These are phyloP conservation scores for Fusarium robinianum DNA, from an alignment of 2,329 filamentous ascomycete species.

Conservation along the genomic window DNA sequence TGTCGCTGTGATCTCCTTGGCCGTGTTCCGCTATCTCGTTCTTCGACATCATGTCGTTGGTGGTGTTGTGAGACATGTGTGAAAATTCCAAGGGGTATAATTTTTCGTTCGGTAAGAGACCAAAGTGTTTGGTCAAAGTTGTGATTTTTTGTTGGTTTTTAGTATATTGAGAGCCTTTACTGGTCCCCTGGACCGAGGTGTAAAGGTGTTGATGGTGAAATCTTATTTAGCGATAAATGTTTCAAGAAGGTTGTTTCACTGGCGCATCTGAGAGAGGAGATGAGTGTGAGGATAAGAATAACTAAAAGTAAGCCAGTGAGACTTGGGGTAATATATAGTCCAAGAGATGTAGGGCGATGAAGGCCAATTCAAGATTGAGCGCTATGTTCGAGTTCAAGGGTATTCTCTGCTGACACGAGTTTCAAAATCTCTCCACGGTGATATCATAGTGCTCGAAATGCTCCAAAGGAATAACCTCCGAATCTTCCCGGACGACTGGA, in stretches of 20 bases:
- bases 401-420: conserved; percentile 9
- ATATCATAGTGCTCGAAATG: conserved; percentile 15
- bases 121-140: not conserved
- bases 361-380: conserved; percentile 11
- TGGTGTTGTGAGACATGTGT: conserved; percentile 15
- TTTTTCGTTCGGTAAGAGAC: conserved; percentile 4
- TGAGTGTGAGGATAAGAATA: conserved; percentile 13
- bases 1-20: conserved; percentile 10
- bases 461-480: conserved; percentile 13
- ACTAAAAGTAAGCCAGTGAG: conserved; percentile 10
- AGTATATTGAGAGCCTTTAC: conserved; percentile 10
- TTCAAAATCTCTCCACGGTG: conserved; percentile 17
- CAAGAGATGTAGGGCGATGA: conserved; percentile 15
- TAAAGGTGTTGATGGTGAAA: conserved; percentile 18
- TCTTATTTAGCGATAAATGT: conserved; percentile 14
- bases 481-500: conserved; percentile 15
- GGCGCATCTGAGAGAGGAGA: conserved; percentile 10
- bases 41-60: conserved; percentile 15
- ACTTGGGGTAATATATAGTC: conserved; percentile 14
- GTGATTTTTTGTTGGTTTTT: conserved; percentile 8
- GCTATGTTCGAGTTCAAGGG: conserved; percentile 8
- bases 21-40: conserved; percentile 11
- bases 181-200: conserved; percentile 11
- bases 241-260: conserved; percentile 11
- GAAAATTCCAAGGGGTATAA: conserved; percentile 4